phyloP scores from a whole-genome alignment of 2,329 filamentous ascomycete genomes.

The Epichloe uncinata region DNA sequence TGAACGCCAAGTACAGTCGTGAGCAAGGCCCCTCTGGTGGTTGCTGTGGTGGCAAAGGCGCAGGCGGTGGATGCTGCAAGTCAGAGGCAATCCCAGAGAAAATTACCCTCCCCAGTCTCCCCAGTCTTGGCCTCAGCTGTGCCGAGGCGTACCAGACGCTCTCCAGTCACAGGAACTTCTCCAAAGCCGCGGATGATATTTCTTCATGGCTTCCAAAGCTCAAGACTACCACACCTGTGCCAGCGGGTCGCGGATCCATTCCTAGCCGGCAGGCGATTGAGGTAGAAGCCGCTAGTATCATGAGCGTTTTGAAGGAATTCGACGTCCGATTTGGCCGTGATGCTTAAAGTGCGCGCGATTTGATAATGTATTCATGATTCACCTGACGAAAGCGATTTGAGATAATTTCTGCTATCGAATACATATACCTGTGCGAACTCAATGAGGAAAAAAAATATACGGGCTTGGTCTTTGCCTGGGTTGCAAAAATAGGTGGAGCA shows the following conservation, averaged over 20 bases:
- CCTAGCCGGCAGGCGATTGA: conserved; percentile 49
- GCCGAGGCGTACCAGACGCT: conserved; percentile 70
- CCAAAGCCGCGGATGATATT: conserved; percentile 59
- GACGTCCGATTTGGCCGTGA: conserved; percentile 55
- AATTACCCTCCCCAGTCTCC: conserved; percentile 22
- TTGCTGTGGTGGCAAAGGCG: conserved; percentile 51
- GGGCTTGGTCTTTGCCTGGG: too few species aligned
- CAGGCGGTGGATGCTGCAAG: conserved; percentile 54
- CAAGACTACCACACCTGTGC: conserved; percentile 37
- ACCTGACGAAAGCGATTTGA: neutral
- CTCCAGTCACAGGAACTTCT: conserved; percentile 63
- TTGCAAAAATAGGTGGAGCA: too few species aligned
- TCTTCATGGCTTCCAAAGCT: conserved; percentile 65
- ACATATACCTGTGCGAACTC: neutral
- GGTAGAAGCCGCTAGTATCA: conserved; percentile 71
- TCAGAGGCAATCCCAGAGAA: conserved; percentile 18
- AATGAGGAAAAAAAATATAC: neutral
- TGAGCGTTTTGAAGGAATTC: conserved; percentile 74
- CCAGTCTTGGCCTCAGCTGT: conserved; percentile 51
- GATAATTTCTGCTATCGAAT: neutral
- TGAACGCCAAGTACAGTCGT: conserved; percentile 51
- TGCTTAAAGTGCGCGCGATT: conserved; percentile 12
- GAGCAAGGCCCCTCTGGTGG: conserved; percentile 18
- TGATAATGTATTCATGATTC: neutral
- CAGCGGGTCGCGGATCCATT: conserved; percentile 15